Evolutionary conservation across 2,329 filamentous ascomycete species (phyloP).

Genomic region (Colletotrichum cereale): DNA sequence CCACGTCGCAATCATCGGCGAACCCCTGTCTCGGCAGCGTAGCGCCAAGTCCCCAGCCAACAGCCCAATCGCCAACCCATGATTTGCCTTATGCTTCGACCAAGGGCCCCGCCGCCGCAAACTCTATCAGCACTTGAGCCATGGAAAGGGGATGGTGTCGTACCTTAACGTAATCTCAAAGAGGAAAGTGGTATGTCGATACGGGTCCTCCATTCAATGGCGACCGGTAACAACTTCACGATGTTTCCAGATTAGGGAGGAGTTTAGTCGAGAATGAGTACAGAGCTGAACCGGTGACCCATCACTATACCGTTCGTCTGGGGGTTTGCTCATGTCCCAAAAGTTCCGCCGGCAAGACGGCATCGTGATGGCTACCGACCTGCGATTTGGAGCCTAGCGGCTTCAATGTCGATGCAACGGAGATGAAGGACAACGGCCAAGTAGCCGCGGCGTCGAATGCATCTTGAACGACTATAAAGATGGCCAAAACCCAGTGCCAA

Average conservation of each 20-base stretch:
- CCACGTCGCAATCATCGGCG: constrained; percentile 3
- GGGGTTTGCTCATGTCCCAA: neutral
- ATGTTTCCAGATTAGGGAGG: constrained; percentile 35
- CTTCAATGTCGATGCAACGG: neutral
- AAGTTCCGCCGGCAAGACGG: constrained; percentile 16
- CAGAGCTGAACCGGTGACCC: neutral
- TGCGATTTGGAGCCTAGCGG: constrained; percentile 30
- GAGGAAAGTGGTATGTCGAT: constrained; percentile 35
- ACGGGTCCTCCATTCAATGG: neutral
- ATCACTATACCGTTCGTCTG: neutral
- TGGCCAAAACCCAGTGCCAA: neutral
- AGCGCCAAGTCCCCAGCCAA: constrained; percentile 13
- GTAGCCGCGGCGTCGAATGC: neutral
- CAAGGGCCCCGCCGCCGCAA: neutral
- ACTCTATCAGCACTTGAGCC: constrained; percentile 22
- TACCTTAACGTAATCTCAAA: constrained; percentile 5
- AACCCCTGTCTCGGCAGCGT: constrained; percentile 17
- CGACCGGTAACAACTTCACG: constrained; percentile 9
- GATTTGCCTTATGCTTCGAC: constrained; percentile 9
- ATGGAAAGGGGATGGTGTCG: constrained; percentile 4
- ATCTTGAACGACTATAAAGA: constrained; percentile 8
- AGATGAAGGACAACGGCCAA: neutral
- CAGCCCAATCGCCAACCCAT: neutral
- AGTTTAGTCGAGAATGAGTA: constrained; percentile 11
- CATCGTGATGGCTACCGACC: constrained; percentile 27